Percentiles rank a stretch among this genome's conserved stretches.
These are phyloP conservation scores for Venturia effusa DNA, from an alignment of 2,329 filamentous ascomycete species.

Conservation along the genomic window DNA sequence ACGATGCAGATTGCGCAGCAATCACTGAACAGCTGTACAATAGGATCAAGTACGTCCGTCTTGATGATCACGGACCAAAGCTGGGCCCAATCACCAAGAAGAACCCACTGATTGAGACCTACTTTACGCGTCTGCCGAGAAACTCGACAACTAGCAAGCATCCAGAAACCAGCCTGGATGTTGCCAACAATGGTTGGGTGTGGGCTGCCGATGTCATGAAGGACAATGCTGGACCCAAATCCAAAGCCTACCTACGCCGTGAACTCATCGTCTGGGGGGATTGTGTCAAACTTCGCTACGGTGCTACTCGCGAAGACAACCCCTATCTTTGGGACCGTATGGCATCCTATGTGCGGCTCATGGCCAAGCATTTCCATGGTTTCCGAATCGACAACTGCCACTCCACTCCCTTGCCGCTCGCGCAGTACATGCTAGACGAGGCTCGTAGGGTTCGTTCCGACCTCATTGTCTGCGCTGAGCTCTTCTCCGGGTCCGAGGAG, in stretches of 20 bases:
- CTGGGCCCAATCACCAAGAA: slow-evolving; percentile 65
- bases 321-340: slow-evolving; percentile 95
- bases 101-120: slow-evolving; percentile 80
- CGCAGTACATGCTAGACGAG: slow-evolving; percentile 88
- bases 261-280: slow-evolving; percentile 98
- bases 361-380: slow-evolving; percentile 90
- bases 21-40: slow-evolving; percentile 90
- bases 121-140: slow-evolving; percentile 80
- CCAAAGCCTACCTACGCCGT: slow-evolving; percentile 84
- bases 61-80: slow-evolving; percentile 88
- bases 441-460: slow-evolving; percentile 82
- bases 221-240: slow-evolving; percentile 84
- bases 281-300: slow-evolving; percentile 94
- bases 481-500: slow-evolving; percentile 91
- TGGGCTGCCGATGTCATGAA: slow-evolving; percentile 93
- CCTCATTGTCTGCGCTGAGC: slow-evolving; percentile 83
- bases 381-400: slow-evolving; percentile 98
- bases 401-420: slow-evolving; percentile 88
- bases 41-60: slow-evolving; percentile 83
- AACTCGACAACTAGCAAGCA: slow-evolving; percentile 72
- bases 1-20: slow-evolving; percentile 69
- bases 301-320: slow-evolving; percentile 66
- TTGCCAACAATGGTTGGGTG: slow-evolving; percentile 97
- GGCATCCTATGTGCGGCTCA: slow-evolving; percentile 79
- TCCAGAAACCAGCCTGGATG: slow-evolving; percentile 61